Evolutionary conservation across 106 monocot genomes (phyloP).

Genomic region (Cymbidium sinense): DNA sequence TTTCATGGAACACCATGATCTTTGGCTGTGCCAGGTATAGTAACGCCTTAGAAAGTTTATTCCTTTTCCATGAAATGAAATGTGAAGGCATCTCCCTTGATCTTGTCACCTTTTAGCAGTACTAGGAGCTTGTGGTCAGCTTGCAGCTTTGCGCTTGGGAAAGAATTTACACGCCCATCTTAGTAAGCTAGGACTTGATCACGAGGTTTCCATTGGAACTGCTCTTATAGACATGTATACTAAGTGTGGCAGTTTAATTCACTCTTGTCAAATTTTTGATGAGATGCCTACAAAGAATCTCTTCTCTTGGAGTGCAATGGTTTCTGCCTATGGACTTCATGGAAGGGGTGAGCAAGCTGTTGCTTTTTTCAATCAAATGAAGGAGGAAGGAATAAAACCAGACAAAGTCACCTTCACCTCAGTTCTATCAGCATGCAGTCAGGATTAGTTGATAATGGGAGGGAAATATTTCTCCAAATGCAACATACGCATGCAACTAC

Average conservation of each 20-base stretch:
- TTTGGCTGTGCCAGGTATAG: conserved; percentile 54
- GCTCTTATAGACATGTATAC: too few species aligned
- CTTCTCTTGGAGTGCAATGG: too few species aligned
- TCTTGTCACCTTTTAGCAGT: conserved; percentile 53
- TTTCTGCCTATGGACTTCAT: too few species aligned
- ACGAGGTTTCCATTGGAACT: too few species aligned
- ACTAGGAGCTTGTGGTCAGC: conserved; percentile 41
- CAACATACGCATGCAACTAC: too few species aligned
- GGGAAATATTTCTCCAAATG: conserved; percentile 33
- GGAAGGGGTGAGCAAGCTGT: conserved; percentile 46
- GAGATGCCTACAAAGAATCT: too few species aligned
- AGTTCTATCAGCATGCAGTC: conserved; percentile 81
- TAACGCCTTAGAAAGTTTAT: conserved; percentile 22
- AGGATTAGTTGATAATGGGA: conserved; percentile 48
- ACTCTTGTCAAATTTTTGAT: too few species aligned
- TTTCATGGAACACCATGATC: too few species aligned
- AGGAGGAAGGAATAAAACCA: conserved; percentile 28
- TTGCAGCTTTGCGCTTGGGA: too few species aligned
- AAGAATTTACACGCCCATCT: conserved; percentile 61
- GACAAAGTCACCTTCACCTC: conserved; percentile 57
- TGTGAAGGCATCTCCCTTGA: conserved; percentile 29
- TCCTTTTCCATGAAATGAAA: conserved; percentile 36
- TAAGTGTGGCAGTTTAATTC: too few species aligned
- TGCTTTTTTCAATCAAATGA: conserved; percentile 66
- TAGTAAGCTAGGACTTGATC: conserved; percentile 25